Evolutionary conservation across 345 rosid species (phyloP).

Genomic region (Arabidopsis arenosa): DNA sequence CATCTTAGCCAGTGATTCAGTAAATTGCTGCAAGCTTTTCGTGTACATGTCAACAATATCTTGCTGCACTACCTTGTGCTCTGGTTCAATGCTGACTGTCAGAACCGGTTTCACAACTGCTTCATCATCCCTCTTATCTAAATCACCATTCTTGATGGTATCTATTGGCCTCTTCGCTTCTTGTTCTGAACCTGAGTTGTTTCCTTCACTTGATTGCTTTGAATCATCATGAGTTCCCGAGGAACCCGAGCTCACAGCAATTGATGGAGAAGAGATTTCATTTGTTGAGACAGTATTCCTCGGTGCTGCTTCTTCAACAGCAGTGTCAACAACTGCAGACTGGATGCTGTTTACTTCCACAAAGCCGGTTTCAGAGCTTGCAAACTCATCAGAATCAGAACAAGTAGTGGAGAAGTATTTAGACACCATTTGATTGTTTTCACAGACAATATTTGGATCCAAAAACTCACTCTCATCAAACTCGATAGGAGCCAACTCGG

Average conservation of each 20-base stretch:
- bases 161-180: slow-evolving; percentile 45
- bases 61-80: slow-evolving; percentile 83
- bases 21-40: slow-evolving; percentile 98
- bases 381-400: slow-evolving; percentile 59
- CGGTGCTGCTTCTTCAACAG: slow-evolving; percentile 51
- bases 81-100: slow-evolving; percentile 66
- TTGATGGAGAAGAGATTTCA: slow-evolving; percentile 73
- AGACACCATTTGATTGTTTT: slow-evolving; percentile 93
- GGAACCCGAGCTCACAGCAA: slow-evolving; percentile 43
- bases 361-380: slow-evolving; percentile 45
- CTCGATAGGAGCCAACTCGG: slow-evolving; percentile 54
- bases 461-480: slow-evolving; percentile 83
- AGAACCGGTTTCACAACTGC: slow-evolving; percentile 56
- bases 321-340: slow-evolving; percentile 49
- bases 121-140: slow-evolving; percentile 43
- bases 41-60: slow-evolving; percentile 95
- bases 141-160: slow-evolving; percentile 35
- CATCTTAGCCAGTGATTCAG: slow-evolving; percentile 97
- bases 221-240: slow-evolving; percentile 52
- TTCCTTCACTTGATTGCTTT: slow-evolving; percentile 49
- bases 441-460: slow-evolving; percentile 85
- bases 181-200: slow-evolving; percentile 45
- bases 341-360: slow-evolving; percentile 59
- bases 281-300: slow-evolving; percentile 72
- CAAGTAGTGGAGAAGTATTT: slow-evolving; percentile 72